Evolutionary conservation across 345 rosid genomes (phyloP), one percentile per base, ranked within the genome.

Genomic region (Lepidium africanum): DNA sequence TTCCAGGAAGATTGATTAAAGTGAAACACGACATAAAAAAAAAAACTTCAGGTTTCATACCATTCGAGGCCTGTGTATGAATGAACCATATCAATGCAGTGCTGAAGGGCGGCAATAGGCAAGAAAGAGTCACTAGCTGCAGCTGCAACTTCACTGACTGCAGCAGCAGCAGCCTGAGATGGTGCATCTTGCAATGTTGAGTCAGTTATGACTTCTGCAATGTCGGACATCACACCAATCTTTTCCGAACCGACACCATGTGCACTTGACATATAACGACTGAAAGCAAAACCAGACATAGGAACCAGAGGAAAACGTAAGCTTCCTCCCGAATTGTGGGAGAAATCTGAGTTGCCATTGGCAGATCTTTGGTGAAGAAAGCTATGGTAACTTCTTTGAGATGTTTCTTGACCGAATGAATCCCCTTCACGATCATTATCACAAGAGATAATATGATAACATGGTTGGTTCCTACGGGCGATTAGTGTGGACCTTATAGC

Each of bases 111-210:
- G 10, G 80, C 81, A 3, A 90, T 79, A n/a, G 92, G 92, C 6
- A 76, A 75, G 79, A 77, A 86, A 43, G 86, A 84, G 76, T 86
- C 97, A 5, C 80, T 81, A 77, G 95, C 89, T 16, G 95, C 95
- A 63, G 80, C 10, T 16, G 97, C 79, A 65, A 90, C 97, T 76
- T 90, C 95, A 71, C 77, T 88, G 35, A 65, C 67, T 21, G 73
- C 82, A 6, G 83, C 81, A 6, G 83, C 81, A 19, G 78, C 82
- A 27, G 75, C 80, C 75, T 82, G 88, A 41, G 86, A 59, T 45
- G 82, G 77, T 43, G 67, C 81, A 47, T 79, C 84, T 48, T 84
- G 84, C 30, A 76, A 59, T 4, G 90, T 60, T 6, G 84, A 53
- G n/a, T 84, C 86, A 3, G 72, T 79, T 7, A 90, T 73, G 56